phyloP scores from a whole-genome alignment of 768 basidiomycete species.

The Russula sp. region DNA sequence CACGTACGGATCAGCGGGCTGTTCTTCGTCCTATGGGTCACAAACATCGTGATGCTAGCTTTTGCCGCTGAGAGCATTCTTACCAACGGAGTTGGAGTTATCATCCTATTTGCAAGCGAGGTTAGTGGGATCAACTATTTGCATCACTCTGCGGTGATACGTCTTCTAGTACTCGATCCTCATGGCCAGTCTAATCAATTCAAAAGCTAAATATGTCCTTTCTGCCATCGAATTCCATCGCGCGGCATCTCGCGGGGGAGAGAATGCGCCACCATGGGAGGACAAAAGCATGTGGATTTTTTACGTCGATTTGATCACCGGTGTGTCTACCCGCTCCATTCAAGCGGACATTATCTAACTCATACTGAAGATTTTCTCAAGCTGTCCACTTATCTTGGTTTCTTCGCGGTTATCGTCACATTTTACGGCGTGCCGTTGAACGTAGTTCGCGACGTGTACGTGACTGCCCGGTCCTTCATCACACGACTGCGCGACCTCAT shows the following conservation, averaged over 20 bases:
- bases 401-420: constrained; percentile 91
- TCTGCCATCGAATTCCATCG: constrained; percentile 77
- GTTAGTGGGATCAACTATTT: constrained; percentile 38
- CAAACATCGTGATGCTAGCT: constrained; percentile 71
- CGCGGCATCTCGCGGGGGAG: constrained; percentile 70
- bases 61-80: constrained; percentile 79
- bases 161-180: constrained; percentile 74
- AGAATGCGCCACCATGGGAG: constrained; percentile 90
- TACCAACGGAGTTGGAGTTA: constrained; percentile 74
- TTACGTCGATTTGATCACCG: constrained; percentile 88
- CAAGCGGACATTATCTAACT: constrained; percentile 13
- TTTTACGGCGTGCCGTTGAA: constrained; percentile 95
- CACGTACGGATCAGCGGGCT: constrained; percentile 77
- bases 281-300: constrained; percentile 97
- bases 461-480: constrained; percentile 90
- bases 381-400: constrained; percentile 83
- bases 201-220: constrained; percentile 76
- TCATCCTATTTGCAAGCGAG: constrained; percentile 95
- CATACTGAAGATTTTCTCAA: constrained; percentile 79
- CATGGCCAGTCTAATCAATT: constrained; percentile 71
- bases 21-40: constrained; percentile 65
- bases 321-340: constrained; percentile 39
- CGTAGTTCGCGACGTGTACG: constrained; percentile 94
- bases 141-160: constrained; percentile 17
- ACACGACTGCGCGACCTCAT: constrained; percentile 81